phyloP scores from a whole-genome alignment of 2,329 filamentous ascomycete genomes.

The Scedosporium aurantiacum region DNA sequence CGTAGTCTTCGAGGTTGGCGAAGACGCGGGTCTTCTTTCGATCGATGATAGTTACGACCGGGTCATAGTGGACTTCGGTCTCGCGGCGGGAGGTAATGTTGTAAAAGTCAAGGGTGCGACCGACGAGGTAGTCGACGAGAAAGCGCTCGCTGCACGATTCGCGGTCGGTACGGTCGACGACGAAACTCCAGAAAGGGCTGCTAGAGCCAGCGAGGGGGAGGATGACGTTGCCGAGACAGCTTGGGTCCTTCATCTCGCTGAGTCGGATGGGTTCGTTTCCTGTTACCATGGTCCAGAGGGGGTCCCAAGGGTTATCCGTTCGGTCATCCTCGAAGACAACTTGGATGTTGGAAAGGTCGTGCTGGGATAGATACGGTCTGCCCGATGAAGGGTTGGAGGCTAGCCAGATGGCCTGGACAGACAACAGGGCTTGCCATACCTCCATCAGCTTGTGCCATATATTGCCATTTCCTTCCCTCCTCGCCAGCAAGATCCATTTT shows the following conservation, averaged over 20 bases:
- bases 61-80: slow-evolving; percentile 8
- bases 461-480: slow-evolving; percentile 22
- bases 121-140: slow-evolving; percentile 18
- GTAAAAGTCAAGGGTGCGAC: slow-evolving; percentile 20
- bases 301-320: slow-evolving; percentile 20
- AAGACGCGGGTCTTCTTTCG: slow-evolving; percentile 21
- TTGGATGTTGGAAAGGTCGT: slow-evolving; percentile 17
- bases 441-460: slow-evolving; percentile 18
- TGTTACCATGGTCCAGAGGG: slow-evolving; percentile 26
- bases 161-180: slow-evolving; percentile 24
- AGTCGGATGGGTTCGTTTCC: slow-evolving; percentile 18
- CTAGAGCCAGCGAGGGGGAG: slow-evolving; percentile 27
- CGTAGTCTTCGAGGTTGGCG: slow-evolving; percentile 15
- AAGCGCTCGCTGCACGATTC: slow-evolving; percentile 18
- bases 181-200: slow-evolving; percentile 25
- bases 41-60: slow-evolving; percentile 24
- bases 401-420: not conserved
- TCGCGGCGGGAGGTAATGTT: slow-evolving; percentile 10
- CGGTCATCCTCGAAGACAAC: slow-evolving; percentile 24
- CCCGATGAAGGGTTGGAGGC: slow-evolving; percentile 7
- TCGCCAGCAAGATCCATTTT: slow-evolving; percentile 14
- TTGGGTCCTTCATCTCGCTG: slow-evolving; percentile 12
- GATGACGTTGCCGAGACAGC: slow-evolving; percentile 20
- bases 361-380: slow-evolving; percentile 13
- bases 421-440: not conserved